Base-by-base conservation (phyloP, 805 yeast genomes). In the Kodamaea neixiangensis region DNA sequence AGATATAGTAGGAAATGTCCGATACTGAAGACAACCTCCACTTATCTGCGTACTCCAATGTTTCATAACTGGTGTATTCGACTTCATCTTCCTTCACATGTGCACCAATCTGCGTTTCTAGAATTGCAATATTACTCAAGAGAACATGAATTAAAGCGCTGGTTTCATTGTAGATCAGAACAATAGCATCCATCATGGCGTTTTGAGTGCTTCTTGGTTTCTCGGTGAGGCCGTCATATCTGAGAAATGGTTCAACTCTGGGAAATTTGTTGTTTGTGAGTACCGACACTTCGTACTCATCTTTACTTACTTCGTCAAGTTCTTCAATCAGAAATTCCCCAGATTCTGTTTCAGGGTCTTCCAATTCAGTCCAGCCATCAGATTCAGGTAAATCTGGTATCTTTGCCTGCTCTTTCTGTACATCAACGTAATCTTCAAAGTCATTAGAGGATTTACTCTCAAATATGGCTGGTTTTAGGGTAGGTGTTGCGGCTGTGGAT, bases 131-230 rank as follows among this genome's bases (percentile, higher is more conserved):
- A 48, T 72, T 72, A 13, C 44, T 33, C 9, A 56, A 48, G 17
- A 70, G 54, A 7, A 67, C 53, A 15, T 53, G 44, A 20, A 66
- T 42, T n/a, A 66, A 54, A 0, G 67, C 76, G 15, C 59, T 55
- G 1, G 73, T 64, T 11, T 50, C 50, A 39, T 59, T 56, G n/a
- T 62, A 44, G 22, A 71, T 63, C 43, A 62, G 60, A 4, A 46
- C 40, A 15, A 63, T 60, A 40, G 61, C 57, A n/a, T 56, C 53
- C 14, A 40, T 18, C 13, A 62, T 47, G 13, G 41, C 54, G 35
- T 55, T 49, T 3, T 37, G 45, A 3, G 54, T 39, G 7, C 33
- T 35, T 17, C 10, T 19, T 5, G 44, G 18, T 19, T 19, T 6
- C 11, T 21, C n/a, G 7, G 13, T 14, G 34, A 60, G 55, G 2